Base-by-base conservation (phyloP, 768 basidiomycete species). In the Suillus variegatus region DNA sequence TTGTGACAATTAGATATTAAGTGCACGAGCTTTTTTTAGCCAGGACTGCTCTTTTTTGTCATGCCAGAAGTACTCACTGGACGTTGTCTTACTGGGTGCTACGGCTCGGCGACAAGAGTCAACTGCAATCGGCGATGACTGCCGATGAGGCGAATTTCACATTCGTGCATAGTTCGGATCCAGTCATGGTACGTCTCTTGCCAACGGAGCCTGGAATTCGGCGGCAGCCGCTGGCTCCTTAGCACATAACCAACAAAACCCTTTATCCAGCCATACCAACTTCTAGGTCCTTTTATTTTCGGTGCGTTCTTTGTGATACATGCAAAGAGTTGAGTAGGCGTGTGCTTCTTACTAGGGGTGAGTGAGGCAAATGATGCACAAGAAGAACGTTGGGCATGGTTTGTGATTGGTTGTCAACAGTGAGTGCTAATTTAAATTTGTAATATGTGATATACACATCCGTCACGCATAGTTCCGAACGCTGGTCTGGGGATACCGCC, bases 341-440 rank as follows among this genome's bases (percentile, higher is more conserved):
- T 40, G 7, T 46, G 20, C 32, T 32, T 47, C 25, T 54, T 13
- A 20, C 61, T 32, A 22, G 36, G 10, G 3, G 25, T 18, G 20
- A 62, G 10, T 18, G 20, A 62, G 6, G 47, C 5, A 35, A 20
- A 25, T 38, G 36, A 38, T 18, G 9, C 28, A 14, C n/a, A 52
- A 28, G 12, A 54, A 62, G 12, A 54, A 62, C 35, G 51, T 2
- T 62, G n/a, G 51, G 16, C 61, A 38, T 38, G 61, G 61, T 62
- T 56, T 56, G n/a, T 13, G 36, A 13, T 58, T 58, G 14, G 36
- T 36, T 35, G 47, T 54, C 22, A 47, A 63, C 8, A 56, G 62
- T 63, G 47, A 22, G 61, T 32, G 18, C 22, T 32, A 16, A 44
- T 41, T 6, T 14, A 14, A 14, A 62, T 38, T 18, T 40, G 6